Base-by-base conservation (phyloP, 225 moss, liverwort and hornwort genomes). In the Marchantia polymorpha region DNA sequence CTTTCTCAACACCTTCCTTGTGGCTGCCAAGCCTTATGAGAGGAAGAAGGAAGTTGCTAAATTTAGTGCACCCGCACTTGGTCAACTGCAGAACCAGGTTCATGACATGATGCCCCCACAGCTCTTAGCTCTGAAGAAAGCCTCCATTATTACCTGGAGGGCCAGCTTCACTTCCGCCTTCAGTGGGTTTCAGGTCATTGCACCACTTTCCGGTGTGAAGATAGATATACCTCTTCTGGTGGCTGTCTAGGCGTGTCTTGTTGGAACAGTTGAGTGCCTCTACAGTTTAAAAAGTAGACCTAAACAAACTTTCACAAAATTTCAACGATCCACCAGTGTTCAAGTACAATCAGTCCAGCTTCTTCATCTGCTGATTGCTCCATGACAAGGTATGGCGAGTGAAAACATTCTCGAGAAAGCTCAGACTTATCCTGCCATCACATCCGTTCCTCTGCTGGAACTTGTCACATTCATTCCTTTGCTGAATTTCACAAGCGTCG, bases 301-400 rank as follows among this genome's bases (percentile, higher is more conserved):
- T 58, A 69, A 74, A 76, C 76, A 61, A 76, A 59, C 9, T 39
- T 47, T 59, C 31, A 76, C 39, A 39, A 60, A 60, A 12, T 74
- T 46, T 61, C 59, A 76, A 47, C 22, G 60, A 76, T 76, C 59
- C 76, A 76, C 76, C 76, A 75, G 75, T 75, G 59, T 75, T 58
- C 58, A 76, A 76, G 46, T 76, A 76, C 61, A 76, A 76, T 76
- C 76, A 76, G 76, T 60, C 76, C 39, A 76, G 59, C 76, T 76
- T 76, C 76, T 76, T 76, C 76, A 73, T 76, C 59, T 76, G 76
- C 76, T 76, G 76, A 76, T 76, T 76, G 59, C 76, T 76, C 76
- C 76, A 76, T 76, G 61, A 61, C 59, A 76, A 10, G 73, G 73
- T 73, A 53, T 58, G 76, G 76, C 61, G 76, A 60, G 58, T 60